Conservation (phyloP, 2,329 filamentous ascomycete species). For the Alternaria sp. region DNA sequence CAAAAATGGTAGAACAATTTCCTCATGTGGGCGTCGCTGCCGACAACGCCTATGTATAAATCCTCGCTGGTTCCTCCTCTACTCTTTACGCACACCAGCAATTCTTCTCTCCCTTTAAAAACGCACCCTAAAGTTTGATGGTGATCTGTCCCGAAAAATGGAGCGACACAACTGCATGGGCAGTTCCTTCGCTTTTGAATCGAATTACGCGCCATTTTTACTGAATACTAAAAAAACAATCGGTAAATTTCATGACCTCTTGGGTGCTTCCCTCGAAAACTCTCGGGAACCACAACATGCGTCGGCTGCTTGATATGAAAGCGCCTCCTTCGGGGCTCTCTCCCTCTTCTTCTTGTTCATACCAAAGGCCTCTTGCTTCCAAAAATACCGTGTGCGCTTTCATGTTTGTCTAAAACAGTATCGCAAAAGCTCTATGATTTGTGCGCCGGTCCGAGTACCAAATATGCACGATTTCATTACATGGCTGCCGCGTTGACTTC, state of each 20-base stretch:
- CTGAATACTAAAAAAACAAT: background rate
- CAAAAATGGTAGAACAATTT: too few relatives aligned
- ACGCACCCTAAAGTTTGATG: too few relatives aligned
- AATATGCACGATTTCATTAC: background rate
- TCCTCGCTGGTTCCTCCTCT: too few relatives aligned
- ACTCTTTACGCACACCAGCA: too few relatives aligned
- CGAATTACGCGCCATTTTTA: background rate
- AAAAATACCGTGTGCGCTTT: accelerated
- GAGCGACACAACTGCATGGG: background rate
- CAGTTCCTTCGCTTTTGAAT: background rate
- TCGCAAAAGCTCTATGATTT: background rate
- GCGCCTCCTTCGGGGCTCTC: background rate
- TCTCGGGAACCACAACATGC: too few relatives aligned
- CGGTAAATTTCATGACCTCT: background rate
- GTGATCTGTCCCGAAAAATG: too few relatives aligned
- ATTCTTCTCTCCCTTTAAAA: too few relatives aligned
- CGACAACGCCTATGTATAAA: too few relatives aligned
- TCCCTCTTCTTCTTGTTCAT: background rate
- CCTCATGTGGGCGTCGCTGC: too few relatives aligned
- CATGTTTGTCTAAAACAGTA: background rate
- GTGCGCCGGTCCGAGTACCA: background rate
- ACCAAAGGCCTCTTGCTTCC: background rate
- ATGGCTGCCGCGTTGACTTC: background rate
- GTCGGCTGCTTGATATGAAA: too few relatives aligned
- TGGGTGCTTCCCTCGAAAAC: background rate